Conservation (phyloP, 768 basidiomycete genomes). For the Candolleomyces aberdarensis region DNA sequence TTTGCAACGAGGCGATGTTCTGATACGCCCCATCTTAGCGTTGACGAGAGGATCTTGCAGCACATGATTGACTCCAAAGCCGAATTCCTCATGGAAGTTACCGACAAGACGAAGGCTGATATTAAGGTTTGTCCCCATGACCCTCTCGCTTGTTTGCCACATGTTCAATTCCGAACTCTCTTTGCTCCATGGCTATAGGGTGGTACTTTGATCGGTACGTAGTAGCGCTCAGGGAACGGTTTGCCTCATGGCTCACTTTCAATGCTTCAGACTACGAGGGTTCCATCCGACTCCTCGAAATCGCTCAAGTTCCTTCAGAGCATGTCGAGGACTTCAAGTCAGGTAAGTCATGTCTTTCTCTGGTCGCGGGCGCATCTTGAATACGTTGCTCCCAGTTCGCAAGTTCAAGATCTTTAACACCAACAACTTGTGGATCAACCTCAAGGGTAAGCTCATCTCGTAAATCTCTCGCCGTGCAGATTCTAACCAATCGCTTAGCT, state of each 20-base stretch:
- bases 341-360: slow-evolving; percentile 30
- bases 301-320: slow-evolving; percentile 91
- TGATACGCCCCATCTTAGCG: slow-evolving; percentile 34
- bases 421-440: slow-evolving; percentile 79
- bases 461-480: not conserved
- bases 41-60: slow-evolving; percentile 72
- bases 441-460: slow-evolving; percentile 53
- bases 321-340: slow-evolving; percentile 95
- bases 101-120: slow-evolving; percentile 86
- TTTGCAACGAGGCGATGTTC: slow-evolving; percentile 11
- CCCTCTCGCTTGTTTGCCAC: not conserved
- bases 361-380: not conserved
- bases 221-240: not conserved
- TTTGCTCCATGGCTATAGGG: slow-evolving; percentile 63
- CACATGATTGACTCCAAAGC: slow-evolving; percentile 73
- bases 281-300: slow-evolving; percentile 83
- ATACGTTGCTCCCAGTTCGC: slow-evolving; percentile 42
- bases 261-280: slow-evolving; percentile 69
- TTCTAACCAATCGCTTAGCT: slow-evolving; percentile 39
- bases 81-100: slow-evolving; percentile 89
- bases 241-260: slow-evolving; percentile 1
- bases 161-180: not conserved
- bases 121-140: slow-evolving; percentile 21
- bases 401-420: slow-evolving; percentile 96
- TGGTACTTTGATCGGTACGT: slow-evolving; percentile 73